Base-by-base conservation (phyloP, 192 early-diverging fungal genomes). In the Entrophospora sp. region DNA sequence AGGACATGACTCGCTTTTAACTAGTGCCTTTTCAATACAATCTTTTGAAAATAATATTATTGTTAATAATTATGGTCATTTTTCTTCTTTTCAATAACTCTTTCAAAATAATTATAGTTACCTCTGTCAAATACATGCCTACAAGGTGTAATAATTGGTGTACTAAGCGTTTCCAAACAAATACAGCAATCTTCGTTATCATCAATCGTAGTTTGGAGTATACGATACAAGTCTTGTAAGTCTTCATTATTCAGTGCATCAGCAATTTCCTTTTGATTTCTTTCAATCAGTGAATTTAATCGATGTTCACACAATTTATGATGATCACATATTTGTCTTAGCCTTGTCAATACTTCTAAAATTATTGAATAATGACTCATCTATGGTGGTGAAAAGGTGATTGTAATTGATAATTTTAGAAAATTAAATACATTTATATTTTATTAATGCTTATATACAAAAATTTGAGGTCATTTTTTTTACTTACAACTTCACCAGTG, bases 321-420 rank as follows among this genome's bases (percentile, higher is more conserved):
- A 71, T 97, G 95, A 77, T 97, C 89, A 34, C 88, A 89, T 31
- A 91, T 89, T 65, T 94, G 85, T 24, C 95, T 73, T 91, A 97
- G 93, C 32, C 89, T 83, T 10, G 81, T 88, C 55, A 97, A 75
- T 9, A 94, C 77, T 73, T 93, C 91, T 73, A 97, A 95, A 56
- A 97, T 94, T 57, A 87, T 89, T 38, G 93, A 91, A 67, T 95
- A 97, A 77, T 95, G 90, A 72, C 94, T 94, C 43, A 95, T 80
- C n/a, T n/a, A n/a, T n/a, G n/a, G n/a, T n/a, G n/a, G n/a, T n/a
- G n/a, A n/a, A n/a, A n/a, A n/a, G n/a, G n/a, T n/a, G n/a, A n/a
- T n/a, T n/a, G n/a, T n/a, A n/a, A n/a, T n/a, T n/a, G n/a, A n/a
- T n/a, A n/a, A n/a, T n/a, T n/a, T n/a, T n/a, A n/a, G n/a, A n/a